phyloP scores from a whole-genome alignment of 208 protist genomes.

The Wallacemonas rigidus region DNA sequence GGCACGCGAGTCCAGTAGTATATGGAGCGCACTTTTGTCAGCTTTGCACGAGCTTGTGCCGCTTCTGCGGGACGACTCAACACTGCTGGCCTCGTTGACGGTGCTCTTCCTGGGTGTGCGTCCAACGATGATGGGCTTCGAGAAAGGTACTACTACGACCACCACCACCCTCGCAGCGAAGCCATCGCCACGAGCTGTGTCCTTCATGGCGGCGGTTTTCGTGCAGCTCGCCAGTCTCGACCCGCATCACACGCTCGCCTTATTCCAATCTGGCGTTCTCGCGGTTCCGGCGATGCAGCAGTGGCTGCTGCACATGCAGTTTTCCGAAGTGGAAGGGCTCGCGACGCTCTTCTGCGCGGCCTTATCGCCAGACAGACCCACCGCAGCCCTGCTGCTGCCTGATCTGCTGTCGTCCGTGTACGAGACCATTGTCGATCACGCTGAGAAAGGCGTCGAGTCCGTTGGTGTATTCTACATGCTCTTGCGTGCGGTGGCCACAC shows the following conservation, averaged over 20 bases:
- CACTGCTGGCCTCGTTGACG: constrained; percentile 19
- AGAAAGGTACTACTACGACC: background rate
- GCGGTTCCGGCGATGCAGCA: constrained; percentile 10
- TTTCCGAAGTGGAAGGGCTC: constrained; percentile 27
- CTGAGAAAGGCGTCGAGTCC: background rate
- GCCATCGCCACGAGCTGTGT: constrained; percentile 20
- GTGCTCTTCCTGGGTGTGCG: constrained; percentile 18
- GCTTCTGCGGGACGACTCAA: constrained; percentile 19
- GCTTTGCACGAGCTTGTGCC: constrained; percentile 37
- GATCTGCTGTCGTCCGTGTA: constrained; percentile 34
- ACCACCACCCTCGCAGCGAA: background rate
- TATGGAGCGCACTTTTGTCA: constrained; percentile 43
- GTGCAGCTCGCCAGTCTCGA: constrained; percentile 54
- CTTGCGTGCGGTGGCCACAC: constrained; percentile 27
- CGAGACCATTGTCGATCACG: constrained; percentile 21
- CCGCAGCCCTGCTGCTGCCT: constrained; percentile 23
- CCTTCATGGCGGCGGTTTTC: constrained; percentile 45
- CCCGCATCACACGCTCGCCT: constrained; percentile 38
- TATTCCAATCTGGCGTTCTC: constrained; percentile 34
- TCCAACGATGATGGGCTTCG: constrained; percentile 6
- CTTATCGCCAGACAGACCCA: constrained; percentile 26
- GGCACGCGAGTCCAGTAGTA: constrained; percentile 25
- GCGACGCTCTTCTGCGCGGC: constrained; percentile 36
- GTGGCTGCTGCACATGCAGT: constrained; percentile 17
- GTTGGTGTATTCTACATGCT: constrained; percentile 28